phyloP scores from a whole-genome alignment of 331 rosid species.

The Erythrophleum ivorense region DNA sequence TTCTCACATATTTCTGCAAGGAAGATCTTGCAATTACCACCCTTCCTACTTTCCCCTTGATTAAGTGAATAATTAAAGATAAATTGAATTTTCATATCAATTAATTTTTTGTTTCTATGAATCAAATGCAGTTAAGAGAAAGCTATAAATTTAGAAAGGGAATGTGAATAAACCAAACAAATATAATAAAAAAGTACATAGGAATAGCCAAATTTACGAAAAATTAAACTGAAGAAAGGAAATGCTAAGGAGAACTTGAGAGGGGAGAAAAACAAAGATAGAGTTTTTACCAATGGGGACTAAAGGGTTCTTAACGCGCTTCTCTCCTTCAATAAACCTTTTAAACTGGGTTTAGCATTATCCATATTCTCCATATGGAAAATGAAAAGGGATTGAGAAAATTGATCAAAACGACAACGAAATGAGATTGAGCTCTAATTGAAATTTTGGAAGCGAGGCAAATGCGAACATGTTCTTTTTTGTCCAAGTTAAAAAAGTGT shows the following conservation, averaged over 20 bases:
- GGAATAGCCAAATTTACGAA: conserved; percentile 5
- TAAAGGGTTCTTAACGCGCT: conserved; percentile 73
- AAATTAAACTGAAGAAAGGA: background rate
- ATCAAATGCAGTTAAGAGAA: background rate
- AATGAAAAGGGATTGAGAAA: background rate
- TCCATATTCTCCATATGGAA: conserved; percentile 41
- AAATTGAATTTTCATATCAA: background rate
- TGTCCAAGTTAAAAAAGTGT: too few relatives aligned
- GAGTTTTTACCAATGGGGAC: conserved; percentile 75
- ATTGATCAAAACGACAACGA: background rate
- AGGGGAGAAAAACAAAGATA: background rate
- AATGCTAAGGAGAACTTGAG: background rate
- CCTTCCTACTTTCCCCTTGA: background rate
- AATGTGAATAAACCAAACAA: background rate
- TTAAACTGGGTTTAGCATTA: conserved; percentile 53
- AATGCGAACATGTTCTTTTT: background rate
- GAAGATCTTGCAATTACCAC: background rate
- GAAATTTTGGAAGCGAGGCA: background rate
- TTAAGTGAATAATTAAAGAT: background rate
- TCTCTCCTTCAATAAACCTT: conserved; percentile 61
- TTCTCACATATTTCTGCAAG: background rate
- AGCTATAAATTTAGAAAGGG: background rate
- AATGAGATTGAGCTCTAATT: conserved; percentile 15
- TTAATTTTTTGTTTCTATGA: background rate
- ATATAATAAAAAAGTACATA: background rate